These are phyloP conservation scores for Penicillium sp. DNA, from an alignment of 2,329 filamentous ascomycete species.

Conservation along the genomic window DNA sequence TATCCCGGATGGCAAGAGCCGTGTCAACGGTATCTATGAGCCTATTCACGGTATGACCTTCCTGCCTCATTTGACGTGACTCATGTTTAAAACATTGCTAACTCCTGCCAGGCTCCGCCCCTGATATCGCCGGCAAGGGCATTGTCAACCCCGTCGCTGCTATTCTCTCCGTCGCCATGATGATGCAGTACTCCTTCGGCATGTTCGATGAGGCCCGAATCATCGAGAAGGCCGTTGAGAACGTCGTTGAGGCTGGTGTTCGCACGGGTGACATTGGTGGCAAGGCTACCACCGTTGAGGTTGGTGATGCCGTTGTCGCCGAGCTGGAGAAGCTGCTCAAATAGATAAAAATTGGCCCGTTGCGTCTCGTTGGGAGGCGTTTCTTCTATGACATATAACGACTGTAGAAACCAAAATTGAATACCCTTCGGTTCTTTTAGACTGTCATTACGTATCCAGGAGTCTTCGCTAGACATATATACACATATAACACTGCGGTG, in stretches of 20 bases:
- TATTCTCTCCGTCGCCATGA: conserved; percentile 90
- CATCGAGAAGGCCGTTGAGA: conserved; percentile 30
- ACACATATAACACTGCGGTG: neutral
- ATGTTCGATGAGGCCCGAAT: conserved; percentile 68
- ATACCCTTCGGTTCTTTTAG: conserved; percentile 22
- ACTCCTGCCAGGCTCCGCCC: conserved; percentile 68
- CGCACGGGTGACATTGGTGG: conserved; percentile 86
- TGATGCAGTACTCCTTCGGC: conserved; percentile 89
- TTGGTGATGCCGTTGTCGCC: conserved; percentile 78
- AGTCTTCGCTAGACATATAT: neutral
- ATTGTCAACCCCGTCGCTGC: conserved; percentile 92
- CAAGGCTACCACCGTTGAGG: conserved; percentile 68
- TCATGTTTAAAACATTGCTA: neutral
- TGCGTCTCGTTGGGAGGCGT: neutral
- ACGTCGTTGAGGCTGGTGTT: conserved; percentile 75
- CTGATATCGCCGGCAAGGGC: conserved; percentile 88
- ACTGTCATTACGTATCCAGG: neutral
- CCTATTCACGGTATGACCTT: conserved; percentile 78
- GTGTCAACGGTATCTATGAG: conserved; percentile 94
- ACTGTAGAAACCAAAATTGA: conserved; percentile 24
- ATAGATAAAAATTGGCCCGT: conserved; percentile 25
- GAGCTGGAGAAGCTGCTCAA: conserved; percentile 72
- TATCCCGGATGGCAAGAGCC: conserved; percentile 79
- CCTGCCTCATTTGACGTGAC: neutral
- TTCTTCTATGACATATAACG: conserved; percentile 28